Evolutionary conservation across 345 rosid species (phyloP), one percentile per base, ranked within the genome.

Genomic region (Erysimum cheiranthoides): DNA sequence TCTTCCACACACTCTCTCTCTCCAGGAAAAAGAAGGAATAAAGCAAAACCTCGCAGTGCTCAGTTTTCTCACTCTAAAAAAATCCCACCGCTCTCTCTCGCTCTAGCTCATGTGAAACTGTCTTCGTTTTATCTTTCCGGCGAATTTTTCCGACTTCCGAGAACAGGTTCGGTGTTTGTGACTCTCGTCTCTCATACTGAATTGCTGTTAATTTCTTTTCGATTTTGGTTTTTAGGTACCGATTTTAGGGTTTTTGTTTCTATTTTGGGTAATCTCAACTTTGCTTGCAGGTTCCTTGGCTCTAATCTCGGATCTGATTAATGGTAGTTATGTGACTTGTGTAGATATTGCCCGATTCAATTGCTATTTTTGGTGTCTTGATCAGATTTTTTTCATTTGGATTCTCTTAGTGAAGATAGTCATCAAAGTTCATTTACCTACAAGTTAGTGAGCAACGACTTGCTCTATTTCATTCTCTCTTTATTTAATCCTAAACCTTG

Each of bases 271-370:
- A 56, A 60, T 68, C 70, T 76, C 68, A 70, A 73, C 78, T 53
- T 65, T 4, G 40, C 38, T 54, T 70, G 14, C 78, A 73, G 52
- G 46, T 61, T 62, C 76, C 54, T 36, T 49, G 84, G 86, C 86
- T 21, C 10, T 77, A 53, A 58, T 80, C 71, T 84, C 87, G 98
- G 97, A 89, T 88, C 90, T 79, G 18, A 76, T 79, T 74, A 73
- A 75, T 78, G 40, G 46, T 62, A 71, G 68, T 65, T 52, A 31
- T 57, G 52, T 18, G 27, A 60, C 32, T 30, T 8, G 59, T 32
- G 47, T 34, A 25, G 14, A 52, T 52, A 31, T 50, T 46, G 73
- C 53, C 38, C 34, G 25, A 56, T 78, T 82, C 67, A 54, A 30
- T 75, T 76, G 25, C 80, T 78, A 81, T 70, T 74, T 70, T 73